These are phyloP conservation scores for Eucalyptus polyanthemos DNA, from an alignment of 345 rosid species.

Conservation along the genomic window DNA sequence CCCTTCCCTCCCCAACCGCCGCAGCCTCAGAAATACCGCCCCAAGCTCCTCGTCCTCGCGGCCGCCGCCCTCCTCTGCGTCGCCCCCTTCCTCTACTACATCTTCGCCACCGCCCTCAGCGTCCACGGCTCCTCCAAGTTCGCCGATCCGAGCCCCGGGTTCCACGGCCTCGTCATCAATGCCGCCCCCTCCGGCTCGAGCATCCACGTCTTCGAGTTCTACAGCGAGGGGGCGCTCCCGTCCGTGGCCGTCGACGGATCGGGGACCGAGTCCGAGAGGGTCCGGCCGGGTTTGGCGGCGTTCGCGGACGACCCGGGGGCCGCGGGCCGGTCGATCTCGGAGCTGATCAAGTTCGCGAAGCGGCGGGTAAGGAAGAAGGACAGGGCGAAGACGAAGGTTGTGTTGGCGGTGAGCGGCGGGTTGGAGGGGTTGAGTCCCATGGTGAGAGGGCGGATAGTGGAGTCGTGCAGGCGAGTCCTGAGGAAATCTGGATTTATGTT, in stretches of 20 bases:
- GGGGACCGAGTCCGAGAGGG: background rate
- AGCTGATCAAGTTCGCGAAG: conserved; percentile 16
- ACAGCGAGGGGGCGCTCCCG: conserved; percentile 24
- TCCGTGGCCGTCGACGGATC: conserved; percentile 3
- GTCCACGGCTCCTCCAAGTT: conserved; percentile 29
- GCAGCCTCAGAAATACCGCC: background rate
- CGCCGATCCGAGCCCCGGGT: conserved; percentile 4
- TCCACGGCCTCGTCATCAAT: conserved; percentile 12
- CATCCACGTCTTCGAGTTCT: conserved; percentile 16
- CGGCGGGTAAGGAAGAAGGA: conserved; percentile 17
- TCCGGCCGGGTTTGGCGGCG: conserved; percentile 3
- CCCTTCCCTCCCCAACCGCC: background rate
- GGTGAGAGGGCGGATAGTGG: conserved; percentile 2
- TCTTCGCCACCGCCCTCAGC: conserved; percentile 18
- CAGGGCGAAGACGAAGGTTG: conserved; percentile 16
- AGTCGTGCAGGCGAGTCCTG: conserved; percentile 13
- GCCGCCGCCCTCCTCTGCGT: conserved; percentile 14
- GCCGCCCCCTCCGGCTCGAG: conserved; percentile 3
- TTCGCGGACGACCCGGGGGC: background rate
- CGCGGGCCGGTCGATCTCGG: conserved; percentile 5
- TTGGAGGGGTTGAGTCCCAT: background rate
- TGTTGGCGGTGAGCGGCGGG: conserved; percentile 9
- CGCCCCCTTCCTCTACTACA: conserved; percentile 22
- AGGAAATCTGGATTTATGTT: conserved; percentile 24
- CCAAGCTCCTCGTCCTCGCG: conserved; percentile 5